Conservation (phyloP, 768 basidiomycete genomes). For the Suillus lakei region DNA sequence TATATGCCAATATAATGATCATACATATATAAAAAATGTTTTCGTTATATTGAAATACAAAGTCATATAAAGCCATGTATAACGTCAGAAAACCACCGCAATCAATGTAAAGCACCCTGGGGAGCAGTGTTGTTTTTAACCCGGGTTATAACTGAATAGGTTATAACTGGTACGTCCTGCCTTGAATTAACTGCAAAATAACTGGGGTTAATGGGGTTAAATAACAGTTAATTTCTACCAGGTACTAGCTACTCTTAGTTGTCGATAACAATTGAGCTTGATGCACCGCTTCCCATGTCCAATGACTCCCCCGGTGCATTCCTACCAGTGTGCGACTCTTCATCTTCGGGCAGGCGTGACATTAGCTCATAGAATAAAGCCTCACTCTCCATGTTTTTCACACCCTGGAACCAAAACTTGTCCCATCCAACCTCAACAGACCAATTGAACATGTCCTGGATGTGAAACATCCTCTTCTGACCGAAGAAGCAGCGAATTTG, state of each 20-base stretch:
- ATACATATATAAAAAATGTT: no score
- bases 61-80: no score
- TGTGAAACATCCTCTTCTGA: background rate
- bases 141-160: background rate
- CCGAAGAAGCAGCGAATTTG: background rate
- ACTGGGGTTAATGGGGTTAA: background rate
- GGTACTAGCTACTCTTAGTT: background rate
- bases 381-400: conserved; percentile 1
- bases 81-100: no score
- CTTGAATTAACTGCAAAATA: background rate
- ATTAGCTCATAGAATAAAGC: background rate
- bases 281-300: background rate
- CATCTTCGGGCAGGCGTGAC: background rate
- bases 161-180: background rate
- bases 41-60: no score
- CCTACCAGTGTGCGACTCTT: background rate
- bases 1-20: no score
- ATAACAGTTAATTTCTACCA: background rate
- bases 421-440: background rate
- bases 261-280: background rate
- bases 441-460: background rate
- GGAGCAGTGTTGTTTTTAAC: no score
- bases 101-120: no score
- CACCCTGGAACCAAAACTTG: background rate
- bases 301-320: background rate